These are phyloP conservation scores for Podospora didyma DNA, from an alignment of 495 filamentous ascomycete species.

Conservation along the genomic window DNA sequence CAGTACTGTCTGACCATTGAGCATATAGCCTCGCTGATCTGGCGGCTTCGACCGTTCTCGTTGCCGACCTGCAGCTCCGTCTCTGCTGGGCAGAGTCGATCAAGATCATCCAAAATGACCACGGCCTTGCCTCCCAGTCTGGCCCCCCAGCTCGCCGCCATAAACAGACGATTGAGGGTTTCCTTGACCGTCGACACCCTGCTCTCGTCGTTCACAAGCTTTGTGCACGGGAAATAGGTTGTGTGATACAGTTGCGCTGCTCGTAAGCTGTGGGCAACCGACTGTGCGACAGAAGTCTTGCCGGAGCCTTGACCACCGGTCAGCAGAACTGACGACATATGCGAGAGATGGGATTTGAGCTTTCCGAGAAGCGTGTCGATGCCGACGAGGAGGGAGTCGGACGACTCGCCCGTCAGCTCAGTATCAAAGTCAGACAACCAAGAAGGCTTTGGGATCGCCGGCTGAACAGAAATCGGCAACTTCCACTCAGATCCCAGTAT, in stretches of 20 bases:
- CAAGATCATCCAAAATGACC: constrained; percentile 87
- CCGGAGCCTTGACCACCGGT: constrained; percentile 86
- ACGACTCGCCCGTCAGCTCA: constrained; percentile 48
- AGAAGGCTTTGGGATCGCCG: constrained; percentile 58
- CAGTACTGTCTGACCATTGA: constrained; percentile 80
- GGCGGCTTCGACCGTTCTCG: constrained; percentile 86
- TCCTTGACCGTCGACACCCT: constrained; percentile 89
- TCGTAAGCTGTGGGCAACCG: constrained; percentile 61
- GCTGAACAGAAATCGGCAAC: constrained; percentile 65
- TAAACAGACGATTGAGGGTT: constrained; percentile 74
- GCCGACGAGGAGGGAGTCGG: constrained; percentile 67
- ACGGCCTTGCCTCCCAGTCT: constrained; percentile 76
- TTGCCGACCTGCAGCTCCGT: constrained; percentile 88
- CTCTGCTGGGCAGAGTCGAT: constrained; percentile 85
- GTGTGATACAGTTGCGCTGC: constrained; percentile 66
- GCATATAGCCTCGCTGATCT: constrained; percentile 86
- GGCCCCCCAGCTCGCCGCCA: constrained; percentile 83
- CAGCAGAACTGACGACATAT: constrained; percentile 83
- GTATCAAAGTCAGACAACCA: constrained; percentile 43
- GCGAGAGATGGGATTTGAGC: constrained; percentile 65
- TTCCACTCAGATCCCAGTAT: constrained; percentile 70
- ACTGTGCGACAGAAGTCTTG: constrained; percentile 68
- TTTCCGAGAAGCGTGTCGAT: constrained; percentile 74
- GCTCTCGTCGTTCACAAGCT: constrained; percentile 81
- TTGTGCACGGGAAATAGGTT: constrained; percentile 77